Percentiles rank a stretch among this genome's conserved stretches.
phyloP scores from a whole-genome alignment of 768 basidiomycete genomes.

The Pilatotrama ljubarskyi region DNA sequence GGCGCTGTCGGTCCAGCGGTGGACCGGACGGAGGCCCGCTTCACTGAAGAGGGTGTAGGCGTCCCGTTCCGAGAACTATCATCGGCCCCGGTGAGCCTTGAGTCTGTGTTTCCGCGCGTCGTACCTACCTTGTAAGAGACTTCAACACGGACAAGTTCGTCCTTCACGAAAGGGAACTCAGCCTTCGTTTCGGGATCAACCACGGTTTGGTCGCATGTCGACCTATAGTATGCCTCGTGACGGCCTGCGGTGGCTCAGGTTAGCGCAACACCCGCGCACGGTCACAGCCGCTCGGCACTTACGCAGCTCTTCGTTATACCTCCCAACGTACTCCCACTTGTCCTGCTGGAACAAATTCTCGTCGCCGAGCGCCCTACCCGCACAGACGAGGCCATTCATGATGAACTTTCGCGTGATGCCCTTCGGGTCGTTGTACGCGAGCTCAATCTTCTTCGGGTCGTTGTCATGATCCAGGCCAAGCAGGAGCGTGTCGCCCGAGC shows the following conservation, averaged over 20 bases:
- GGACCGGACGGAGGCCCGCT: constrained; percentile 78
- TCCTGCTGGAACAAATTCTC: constrained; percentile 59
- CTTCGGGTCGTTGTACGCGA: constrained; percentile 82
- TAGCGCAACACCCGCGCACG: not conserved
- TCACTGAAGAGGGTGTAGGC: constrained; percentile 67
- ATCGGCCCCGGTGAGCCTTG: not conserved
- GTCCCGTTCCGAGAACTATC: constrained; percentile 78
- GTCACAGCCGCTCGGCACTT: constrained; percentile 23
- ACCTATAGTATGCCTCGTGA: constrained; percentile 84
- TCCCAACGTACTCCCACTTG: constrained; percentile 74
- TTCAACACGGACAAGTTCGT: constrained; percentile 85
- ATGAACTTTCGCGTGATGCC: constrained; percentile 78
- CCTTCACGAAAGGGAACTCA: constrained; percentile 56
- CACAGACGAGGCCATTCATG: constrained; percentile 78
- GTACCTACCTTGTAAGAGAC: constrained; percentile 75
- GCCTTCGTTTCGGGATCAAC: constrained; percentile 46
- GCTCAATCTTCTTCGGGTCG: constrained; percentile 65
- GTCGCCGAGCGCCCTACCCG: constrained; percentile 68
- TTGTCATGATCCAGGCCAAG: constrained; percentile 91
- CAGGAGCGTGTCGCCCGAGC: constrained; percentile 78
- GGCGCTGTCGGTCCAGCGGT: constrained; percentile 79
- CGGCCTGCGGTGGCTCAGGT: constrained; percentile 48
- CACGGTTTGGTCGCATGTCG: constrained; percentile 59
- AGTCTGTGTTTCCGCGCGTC: not conserved
- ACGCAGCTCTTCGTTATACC: constrained; percentile 58